Base-by-base conservation (phyloP, 306 rosid genomes). In the Dryas alaskensis region DNA sequence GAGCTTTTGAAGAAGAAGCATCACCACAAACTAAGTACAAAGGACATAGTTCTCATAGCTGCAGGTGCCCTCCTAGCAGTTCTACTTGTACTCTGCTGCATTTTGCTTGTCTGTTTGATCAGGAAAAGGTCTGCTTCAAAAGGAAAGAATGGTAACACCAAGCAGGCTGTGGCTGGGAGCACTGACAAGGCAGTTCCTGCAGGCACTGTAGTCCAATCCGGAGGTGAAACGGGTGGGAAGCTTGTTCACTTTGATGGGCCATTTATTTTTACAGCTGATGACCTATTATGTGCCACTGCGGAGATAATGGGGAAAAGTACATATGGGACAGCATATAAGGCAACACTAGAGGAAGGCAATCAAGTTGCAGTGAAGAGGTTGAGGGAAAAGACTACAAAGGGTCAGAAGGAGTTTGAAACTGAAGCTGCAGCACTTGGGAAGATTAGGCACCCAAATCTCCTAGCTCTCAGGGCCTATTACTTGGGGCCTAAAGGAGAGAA, bases 261-360 rank as follows among this genome's bases (percentile, higher is more conserved):
- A 4, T 92, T 92, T 73, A 90, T 88, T 45, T 92, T 92, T 69
- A 87, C 98, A 39, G 96, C 96, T 60, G 98, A 92, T 81, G 96
- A 92, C 77, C 89, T 92, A 6, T 50, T 92, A 72, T 92, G 98
- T 70, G 96, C 98, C 11, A 90, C 96, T 48, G 98, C 98, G 6
- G 98, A 92, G 87, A 92, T 92, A 60, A 90, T 92, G 92, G 98
- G 98, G 0, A 92, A 89, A 76, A 92, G 91, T 73, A 85, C 97
- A 9, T 92, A 83, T 83, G 98, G 98, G 55, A 92, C 98, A 43
- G 96, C 96, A 10, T 92, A 92, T 63, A 92, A 92, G 78, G 96
- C 98, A 46, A 88, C 94, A 60, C 61, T 92, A 60, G 98, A 92
- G 70, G 96, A 92, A 86, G 94, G 91, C 3, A 78, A 88, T 81